A percentile compares a stretch with the other conserved stretches of the same genome.
These are phyloP conservation scores for Ogataea paraovalis DNA, from an alignment of 805 yeast genomes.

Conservation along the genomic window DNA sequence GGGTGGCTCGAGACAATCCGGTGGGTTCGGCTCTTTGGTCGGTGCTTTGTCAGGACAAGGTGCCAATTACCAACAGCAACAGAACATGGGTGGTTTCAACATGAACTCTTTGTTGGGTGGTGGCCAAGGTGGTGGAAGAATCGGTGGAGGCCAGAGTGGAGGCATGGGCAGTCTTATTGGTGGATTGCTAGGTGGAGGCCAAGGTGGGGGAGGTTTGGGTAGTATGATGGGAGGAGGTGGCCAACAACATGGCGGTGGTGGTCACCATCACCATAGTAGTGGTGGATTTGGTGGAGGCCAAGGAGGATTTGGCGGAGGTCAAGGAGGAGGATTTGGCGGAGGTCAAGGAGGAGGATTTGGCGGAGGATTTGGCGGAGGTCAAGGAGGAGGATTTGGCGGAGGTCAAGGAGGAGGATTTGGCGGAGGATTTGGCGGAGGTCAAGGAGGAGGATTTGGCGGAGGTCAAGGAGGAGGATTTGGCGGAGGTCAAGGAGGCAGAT, in stretches of 20 bases:
- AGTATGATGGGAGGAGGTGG: conserved; percentile 3
- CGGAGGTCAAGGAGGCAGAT: conserved; percentile 16
- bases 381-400: too few species aligned
- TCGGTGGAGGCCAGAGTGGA: conserved; percentile 9
- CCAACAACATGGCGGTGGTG: background rate
- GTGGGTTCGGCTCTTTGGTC: conserved; percentile 26
- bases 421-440: conserved; percentile 5
- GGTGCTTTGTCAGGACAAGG: conserved; percentile 24
- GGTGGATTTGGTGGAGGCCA: conserved; percentile 4
- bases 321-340: conserved; percentile 1
- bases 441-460: too few species aligned
- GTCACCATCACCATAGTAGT: conserved; percentile 10
- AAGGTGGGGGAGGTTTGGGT: conserved; percentile 4
- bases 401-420: conserved; percentile 6
- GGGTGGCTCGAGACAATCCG: conserved; percentile 8
- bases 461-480: conserved; percentile 17
- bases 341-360: conserved; percentile 11
- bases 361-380: background rate
- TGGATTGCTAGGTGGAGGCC: conserved; percentile 12
- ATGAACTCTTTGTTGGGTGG: conserved; percentile 21
- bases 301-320: conserved; percentile 20
- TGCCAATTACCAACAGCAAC: conserved; percentile 19
- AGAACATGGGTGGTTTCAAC: conserved; percentile 27
- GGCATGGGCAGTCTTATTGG: conserved; percentile 2
- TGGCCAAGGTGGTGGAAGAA: background rate